phyloP scores from a whole-genome alignment of 768 basidiomycete genomes.

The Rhodotorula toruloides region DNA sequence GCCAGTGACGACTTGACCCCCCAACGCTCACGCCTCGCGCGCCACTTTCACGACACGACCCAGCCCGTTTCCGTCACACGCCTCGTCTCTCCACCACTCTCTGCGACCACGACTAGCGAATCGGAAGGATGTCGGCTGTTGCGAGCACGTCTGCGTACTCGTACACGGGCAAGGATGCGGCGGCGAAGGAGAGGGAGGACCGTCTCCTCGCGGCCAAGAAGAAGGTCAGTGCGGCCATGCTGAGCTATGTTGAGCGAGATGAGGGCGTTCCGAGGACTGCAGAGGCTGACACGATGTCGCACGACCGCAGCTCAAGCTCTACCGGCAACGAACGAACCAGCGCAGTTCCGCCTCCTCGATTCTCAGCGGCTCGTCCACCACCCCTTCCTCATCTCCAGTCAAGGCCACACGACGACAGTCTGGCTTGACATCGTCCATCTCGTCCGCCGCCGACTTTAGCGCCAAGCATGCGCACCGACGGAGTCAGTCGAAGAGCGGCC shows the following conservation, averaged over 20 bases:
- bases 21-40: no score
- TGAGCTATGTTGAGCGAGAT: not conserved
- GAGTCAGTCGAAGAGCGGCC: conserved; percentile 21
- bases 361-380: not conserved
- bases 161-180: conserved; percentile 27
- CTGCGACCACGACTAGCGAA: not conserved
- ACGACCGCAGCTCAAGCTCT: conserved; percentile 39
- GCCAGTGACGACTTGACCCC: not conserved
- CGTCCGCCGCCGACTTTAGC: conserved; percentile 12
- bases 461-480: conserved; percentile 26
- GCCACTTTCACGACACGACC: no score
- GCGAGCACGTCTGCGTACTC: conserved; percentile 9
- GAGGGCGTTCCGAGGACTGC: not conserved
- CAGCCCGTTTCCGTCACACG: not conserved
- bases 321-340: conserved; percentile 34
- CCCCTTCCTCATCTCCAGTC: conserved; percentile 1
- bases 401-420: conserved; percentile 13
- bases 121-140: not conserved
- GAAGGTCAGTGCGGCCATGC: conserved; percentile 33
- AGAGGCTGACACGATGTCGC: not conserved
- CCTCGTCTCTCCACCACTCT: not conserved
- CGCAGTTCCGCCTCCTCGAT: conserved; percentile 9
- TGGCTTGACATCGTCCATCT: conserved; percentile 2
- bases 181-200: conserved; percentile 38
- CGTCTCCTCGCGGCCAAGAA: conserved; percentile 39